Percentiles rank a stretch among this genome's conserved stretches.
Conservation (phyloP, 495 filamentous ascomycete species). For the Podospora pseudopauciseta region DNA sequence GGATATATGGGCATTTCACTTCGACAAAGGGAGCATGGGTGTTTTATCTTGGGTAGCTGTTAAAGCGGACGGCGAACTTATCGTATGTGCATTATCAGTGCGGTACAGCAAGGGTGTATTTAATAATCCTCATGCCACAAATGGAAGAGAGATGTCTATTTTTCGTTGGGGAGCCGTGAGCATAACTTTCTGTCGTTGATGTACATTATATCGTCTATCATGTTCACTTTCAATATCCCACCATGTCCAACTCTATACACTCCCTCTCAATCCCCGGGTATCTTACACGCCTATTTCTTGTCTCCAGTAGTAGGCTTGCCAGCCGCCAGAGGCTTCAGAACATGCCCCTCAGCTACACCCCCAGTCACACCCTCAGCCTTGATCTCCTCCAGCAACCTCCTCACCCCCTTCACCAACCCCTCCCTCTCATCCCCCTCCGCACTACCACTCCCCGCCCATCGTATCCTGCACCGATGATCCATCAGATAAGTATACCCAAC, state of each 20-base stretch:
- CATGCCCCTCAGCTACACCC: constrained; percentile 18
- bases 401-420: constrained; percentile 63
- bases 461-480: constrained; percentile 80
- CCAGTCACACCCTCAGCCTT: constrained; percentile 27
- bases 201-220: neutral
- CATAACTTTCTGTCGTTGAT: neutral
- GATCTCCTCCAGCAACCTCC: constrained; percentile 62
- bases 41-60: constrained; percentile 1
- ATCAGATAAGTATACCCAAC: constrained; percentile 94
- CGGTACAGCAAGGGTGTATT: neutral
- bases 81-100: neutral
- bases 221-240: neutral
- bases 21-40: neutral
- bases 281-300: constrained; percentile 2
- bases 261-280: neutral
- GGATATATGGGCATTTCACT: too few relatives aligned
- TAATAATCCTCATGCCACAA: neutral
- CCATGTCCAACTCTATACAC: neutral
- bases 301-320: constrained; percentile 3
- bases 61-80: neutral
- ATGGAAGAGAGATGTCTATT: constrained; percentile 6
- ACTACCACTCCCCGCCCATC: constrained; percentile 89
- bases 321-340: constrained; percentile 12
- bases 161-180: constrained; percentile 1
- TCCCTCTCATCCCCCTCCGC: constrained; percentile 67